A percentile compares a stretch with the other conserved stretches of the same genome.
Conservation (phyloP, 257 asterid genomes). For the Nicotiana tabacum region DNA sequence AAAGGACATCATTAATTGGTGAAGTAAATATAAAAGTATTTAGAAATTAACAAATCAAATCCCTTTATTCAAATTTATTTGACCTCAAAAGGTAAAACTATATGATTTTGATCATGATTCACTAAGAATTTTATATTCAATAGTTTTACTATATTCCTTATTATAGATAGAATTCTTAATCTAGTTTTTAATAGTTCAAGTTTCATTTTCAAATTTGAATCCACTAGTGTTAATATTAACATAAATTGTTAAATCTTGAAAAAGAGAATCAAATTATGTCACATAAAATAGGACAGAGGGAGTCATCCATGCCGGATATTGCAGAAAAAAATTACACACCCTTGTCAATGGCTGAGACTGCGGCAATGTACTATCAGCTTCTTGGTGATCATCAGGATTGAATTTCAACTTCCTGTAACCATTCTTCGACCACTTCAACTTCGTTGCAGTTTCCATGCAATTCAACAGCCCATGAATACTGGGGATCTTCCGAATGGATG, state of each 20-base stretch:
- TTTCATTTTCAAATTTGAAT: neutral
- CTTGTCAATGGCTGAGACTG: conserved; percentile 50
- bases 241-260: neutral
- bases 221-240: neutral
- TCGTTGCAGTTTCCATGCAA: conserved; percentile 61
- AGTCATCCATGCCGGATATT: neutral
- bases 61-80: neutral
- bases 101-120: neutral
- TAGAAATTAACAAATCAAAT: neutral
- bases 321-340: conserved; percentile 34
- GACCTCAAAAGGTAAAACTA: conserved; percentile 1
- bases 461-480: conserved; percentile 66
- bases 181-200: neutral
- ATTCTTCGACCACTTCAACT: conserved; percentile 72
- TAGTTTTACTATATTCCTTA: neutral
- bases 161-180: neutral
- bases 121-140: neutral
- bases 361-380: conserved; percentile 44
- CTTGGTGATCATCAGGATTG: conserved; percentile 41
- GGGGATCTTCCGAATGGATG: conserved; percentile 65
- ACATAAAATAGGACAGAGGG: neutral
- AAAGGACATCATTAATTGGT: neutral
- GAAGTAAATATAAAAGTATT: neutral
- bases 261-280: neutral
- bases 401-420: conserved; percentile 65